Percentiles rank a stretch among this genome's conserved stretches.
These are phyloP conservation scores for Yarrowia alimentaria DNA, from an alignment of 805 yeast genomes.

Conservation along the genomic window DNA sequence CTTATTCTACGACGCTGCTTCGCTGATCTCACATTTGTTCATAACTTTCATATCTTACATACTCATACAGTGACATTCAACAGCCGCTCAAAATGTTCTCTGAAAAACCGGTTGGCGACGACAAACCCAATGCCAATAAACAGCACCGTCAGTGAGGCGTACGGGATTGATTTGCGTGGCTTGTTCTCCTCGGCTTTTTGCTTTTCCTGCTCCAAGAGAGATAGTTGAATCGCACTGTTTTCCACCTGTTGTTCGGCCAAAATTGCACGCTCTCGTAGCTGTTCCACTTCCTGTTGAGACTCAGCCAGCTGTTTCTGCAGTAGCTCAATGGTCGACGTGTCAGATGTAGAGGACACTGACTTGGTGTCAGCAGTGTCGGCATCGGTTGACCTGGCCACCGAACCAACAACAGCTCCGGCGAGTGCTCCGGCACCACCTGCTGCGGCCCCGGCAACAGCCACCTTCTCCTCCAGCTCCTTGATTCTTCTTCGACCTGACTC, in stretches of 20 bases:
- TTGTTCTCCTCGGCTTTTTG: slow-evolving; percentile 16
- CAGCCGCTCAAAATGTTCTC: slow-evolving; percentile 21
- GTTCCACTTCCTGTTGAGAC: background rate
- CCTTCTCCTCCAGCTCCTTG: background rate
- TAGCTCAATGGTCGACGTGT: too few relatives aligned
- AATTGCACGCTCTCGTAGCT: slow-evolving; percentile 8
- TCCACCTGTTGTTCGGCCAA: slow-evolving; percentile 23
- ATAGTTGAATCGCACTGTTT: slow-evolving; percentile 12
- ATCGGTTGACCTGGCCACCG: too few relatives aligned
- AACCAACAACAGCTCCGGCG: too few relatives aligned
- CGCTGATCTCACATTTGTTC: too few relatives aligned
- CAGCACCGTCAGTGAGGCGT: slow-evolving; percentile 11
- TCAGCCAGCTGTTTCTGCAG: background rate
- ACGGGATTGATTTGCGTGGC: slow-evolving; percentile 5
- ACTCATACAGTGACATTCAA: too few relatives aligned
- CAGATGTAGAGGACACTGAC: too few relatives aligned
- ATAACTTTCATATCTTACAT: too few relatives aligned
- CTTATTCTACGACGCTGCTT: too few relatives aligned
- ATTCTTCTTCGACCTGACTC: background rate
- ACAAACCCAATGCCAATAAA: slow-evolving; percentile 16
- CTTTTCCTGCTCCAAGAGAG: slow-evolving; percentile 16
- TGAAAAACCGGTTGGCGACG: slow-evolving; percentile 19
- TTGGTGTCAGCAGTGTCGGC: too few relatives aligned
- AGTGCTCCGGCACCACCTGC: background rate
- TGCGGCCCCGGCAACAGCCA: background rate